Base-by-base conservation (phyloP, 805 yeast species). In the Kregervanrija fluxuum region DNA sequence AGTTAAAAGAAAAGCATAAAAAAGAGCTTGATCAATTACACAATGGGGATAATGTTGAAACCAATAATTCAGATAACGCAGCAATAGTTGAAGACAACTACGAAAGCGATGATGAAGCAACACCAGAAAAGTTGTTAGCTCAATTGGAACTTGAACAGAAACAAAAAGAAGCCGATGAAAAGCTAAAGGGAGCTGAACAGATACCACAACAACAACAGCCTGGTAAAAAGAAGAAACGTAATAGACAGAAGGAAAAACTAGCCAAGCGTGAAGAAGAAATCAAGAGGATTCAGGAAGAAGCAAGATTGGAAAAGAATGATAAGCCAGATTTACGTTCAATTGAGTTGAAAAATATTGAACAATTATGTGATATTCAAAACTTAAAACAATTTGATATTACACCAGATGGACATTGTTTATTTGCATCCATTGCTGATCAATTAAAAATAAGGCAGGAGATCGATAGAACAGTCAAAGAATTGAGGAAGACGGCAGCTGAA, bases 321-420 rank as follows among this genome's bases (percentile, higher is more conserved):
- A 73, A 74, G 49, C 84, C 89, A 0, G 87, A 91, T 60, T 68
- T 79, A 52, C 70, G 89, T 32, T 74, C 75, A 40, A 76, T 84
- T 15, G 98, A 91, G 65, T 71, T 79, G 46, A 84, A 79, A 11
- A 77, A 80, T 40, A 71, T 91, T 59, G 70, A 69, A 14, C 68
- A 68, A 33, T 56, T 82, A 28, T 76, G 93, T 48, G 52, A 57
- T 2, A 44, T 73, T 22, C 67, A 73, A 31, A 65, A 71, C 4
- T 65, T 87, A n/a, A 56, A 50, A 15, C 80, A 82, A 51, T 64
- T 71, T 48, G 95, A 89, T 52, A 85, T 89, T 39, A 69, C 73
- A 48, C 95, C 98, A 0, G 98, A 91, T 62, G 99, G 98, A 0
- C 91, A 91, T 61, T 93, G 99, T 70, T 66, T 91, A 31, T 93